Evolutionary conservation across 2,329 filamentous ascomycete species (phyloP), one percentile per base, ranked within the genome.

Genomic region (Hortaea werneckii): DNA sequence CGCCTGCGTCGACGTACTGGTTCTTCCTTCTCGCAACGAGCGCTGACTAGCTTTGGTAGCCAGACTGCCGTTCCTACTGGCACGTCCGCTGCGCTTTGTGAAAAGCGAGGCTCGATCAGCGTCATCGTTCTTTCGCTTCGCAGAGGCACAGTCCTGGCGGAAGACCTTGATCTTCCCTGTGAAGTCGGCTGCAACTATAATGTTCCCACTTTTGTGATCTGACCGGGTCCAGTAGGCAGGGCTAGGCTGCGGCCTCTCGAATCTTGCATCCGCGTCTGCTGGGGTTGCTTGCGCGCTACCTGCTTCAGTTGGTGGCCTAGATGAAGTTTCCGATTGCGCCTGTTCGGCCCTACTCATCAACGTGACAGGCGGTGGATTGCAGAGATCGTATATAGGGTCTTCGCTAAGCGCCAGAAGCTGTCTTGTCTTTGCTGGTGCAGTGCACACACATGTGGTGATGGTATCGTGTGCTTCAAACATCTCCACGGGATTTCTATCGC

Each of bases 321-420:
- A 76, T 1, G 73, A 75, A 5, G 65, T 49, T 62, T 42, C 52
- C 44, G 54, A 54, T 11, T 56, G 51, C 27, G 53, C 50, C 67
- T 75, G 76, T 57, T 92, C 86, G 13, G 83, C 79, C 27, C 82
- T 76, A 53, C 83, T 88, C 50, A 89, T 73, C 12, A 96, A 72
- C 5, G 80, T 89, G 11, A 96, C 80, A 0, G 90, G 88, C 0
- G 90, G 92, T 5, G 92, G 92, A 56, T 96, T 96, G 72, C 92
- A 96, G 1, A 96, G 74, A 57, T 95, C 89, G 63, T 88, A 98
- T n/a, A 98, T 78, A 1, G 92, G 89, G 61, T 98, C 89, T 45
- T 87, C 85, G 0, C 88, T 94, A 10, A 78, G 76, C 42, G 84
- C 82, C 0, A 98, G 75, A 2, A 92, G 72, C 58, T 85, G 82